phyloP scores from a whole-genome alignment of 352 stramenopile species.

The Phytopythium kandeliae region DNA sequence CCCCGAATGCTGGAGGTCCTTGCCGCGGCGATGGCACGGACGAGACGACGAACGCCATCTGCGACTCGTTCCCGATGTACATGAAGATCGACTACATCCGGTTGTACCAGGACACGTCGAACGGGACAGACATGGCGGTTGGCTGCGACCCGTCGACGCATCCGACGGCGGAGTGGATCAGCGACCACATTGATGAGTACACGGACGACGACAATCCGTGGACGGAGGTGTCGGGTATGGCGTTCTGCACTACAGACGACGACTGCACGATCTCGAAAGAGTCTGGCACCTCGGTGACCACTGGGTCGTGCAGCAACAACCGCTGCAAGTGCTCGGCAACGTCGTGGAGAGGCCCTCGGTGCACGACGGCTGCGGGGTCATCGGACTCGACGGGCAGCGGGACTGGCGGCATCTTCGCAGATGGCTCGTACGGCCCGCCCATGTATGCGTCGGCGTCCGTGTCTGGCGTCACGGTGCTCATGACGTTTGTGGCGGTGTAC shows the following conservation, averaged over 20 bases:
- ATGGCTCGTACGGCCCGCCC: slow-evolving; percentile 17
- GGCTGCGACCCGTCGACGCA: slow-evolving; percentile 47
- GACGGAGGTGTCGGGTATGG: slow-evolving; percentile 33
- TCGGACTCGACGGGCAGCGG: slow-evolving; percentile 5
- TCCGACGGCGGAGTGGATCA: slow-evolving; percentile 54
- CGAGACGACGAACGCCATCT: slow-evolving; percentile 32
- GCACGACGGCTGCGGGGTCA: slow-evolving; percentile 12
- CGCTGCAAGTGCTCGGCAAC: slow-evolving; percentile 22
- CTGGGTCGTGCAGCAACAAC: slow-evolving; percentile 20
- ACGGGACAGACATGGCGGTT: slow-evolving; percentile 28
- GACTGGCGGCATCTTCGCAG: slow-evolving; percentile 2
- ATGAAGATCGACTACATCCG: slow-evolving; percentile 76
- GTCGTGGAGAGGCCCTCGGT: slow-evolving; percentile 30
- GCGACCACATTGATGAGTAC: slow-evolving; percentile 52
- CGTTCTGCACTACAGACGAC: slow-evolving; percentile 35
- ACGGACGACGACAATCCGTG: slow-evolving; percentile 37
- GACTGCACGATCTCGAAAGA: slow-evolving; percentile 42
- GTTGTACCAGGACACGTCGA: slow-evolving; percentile 27
- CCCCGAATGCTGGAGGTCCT: slow-evolving; percentile 24
- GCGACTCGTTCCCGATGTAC: slow-evolving; percentile 56
- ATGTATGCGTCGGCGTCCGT: slow-evolving; percentile 20
- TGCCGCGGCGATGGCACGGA: slow-evolving; percentile 29
- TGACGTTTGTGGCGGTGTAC: slow-evolving; percentile 17
- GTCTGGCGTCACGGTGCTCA: slow-evolving; percentile 17
- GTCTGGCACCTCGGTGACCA: slow-evolving; percentile 14